phyloP scores from a whole-genome alignment of 176 grass and related monocot species.

The Neostapfia colusana region DNA sequence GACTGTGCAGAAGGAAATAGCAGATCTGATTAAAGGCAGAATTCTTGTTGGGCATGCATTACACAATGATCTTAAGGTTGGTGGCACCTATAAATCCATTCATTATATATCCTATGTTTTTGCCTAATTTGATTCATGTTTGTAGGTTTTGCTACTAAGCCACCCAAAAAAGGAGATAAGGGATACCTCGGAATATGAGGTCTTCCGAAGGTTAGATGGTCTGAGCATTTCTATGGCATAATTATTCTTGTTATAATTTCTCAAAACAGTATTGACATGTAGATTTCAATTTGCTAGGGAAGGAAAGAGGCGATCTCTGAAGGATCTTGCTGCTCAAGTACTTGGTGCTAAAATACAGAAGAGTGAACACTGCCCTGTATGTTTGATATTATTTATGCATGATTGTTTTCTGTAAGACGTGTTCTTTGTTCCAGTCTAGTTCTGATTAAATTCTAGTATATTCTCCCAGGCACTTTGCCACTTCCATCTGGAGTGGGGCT shows the following conservation, averaged over 20 bases:
- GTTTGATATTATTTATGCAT: constrained; percentile 26
- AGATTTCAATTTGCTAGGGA: constrained; percentile 52
- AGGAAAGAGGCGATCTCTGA: constrained; percentile 59
- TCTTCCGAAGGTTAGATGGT: constrained; percentile 62
- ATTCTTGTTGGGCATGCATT: constrained; percentile 93
- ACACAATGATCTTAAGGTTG: constrained; percentile 96
- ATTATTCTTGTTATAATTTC: constrained; percentile 32
- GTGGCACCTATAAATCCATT: constrained; percentile 1
- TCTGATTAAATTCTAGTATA: not conserved
- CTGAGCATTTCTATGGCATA: constrained; percentile 1
- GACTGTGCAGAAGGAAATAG: constrained; percentile 64
- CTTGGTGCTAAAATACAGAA: constrained; percentile 82
- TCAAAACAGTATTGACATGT: constrained; percentile 23
- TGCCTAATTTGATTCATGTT: constrained; percentile 32
- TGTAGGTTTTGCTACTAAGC: constrained; percentile 73
- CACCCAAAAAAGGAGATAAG: constrained; percentile 87
- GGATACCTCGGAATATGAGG: constrained; percentile 86
- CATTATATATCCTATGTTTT: constrained; percentile 22
- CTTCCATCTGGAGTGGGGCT: not conserved
- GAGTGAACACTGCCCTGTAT: constrained; percentile 80
- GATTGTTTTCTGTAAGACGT: not conserved
- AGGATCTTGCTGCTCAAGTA: constrained; percentile 87
- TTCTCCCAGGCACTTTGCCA: not conserved
- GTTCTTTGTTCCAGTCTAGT: not conserved
- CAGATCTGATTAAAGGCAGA: constrained; percentile 81